Base-by-base conservation (phyloP, 257 asterid genomes). In the Solanum boliviense region DNA sequence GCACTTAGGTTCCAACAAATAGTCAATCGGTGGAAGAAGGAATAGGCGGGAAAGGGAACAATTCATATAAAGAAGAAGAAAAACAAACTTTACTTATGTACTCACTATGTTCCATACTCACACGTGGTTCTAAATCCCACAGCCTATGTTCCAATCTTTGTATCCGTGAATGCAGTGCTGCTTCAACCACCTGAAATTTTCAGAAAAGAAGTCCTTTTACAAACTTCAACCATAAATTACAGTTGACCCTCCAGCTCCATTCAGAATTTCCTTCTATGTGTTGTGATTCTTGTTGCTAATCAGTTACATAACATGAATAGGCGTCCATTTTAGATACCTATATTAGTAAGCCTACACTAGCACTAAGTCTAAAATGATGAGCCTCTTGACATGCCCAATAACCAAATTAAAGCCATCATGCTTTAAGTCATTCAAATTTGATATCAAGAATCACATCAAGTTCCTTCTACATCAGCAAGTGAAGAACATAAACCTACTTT, bases 41-140 rank as follows among this genome's bases (percentile, higher is more conserved):
- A 18, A 35, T 5, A 20, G 15, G 70, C 18, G 6, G 44, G 86
- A 48, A 82, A 82, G 9, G 70, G 65, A 82, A 82, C 15, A 29
- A 48, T 21, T 82, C 39, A 48, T 18, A 82, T 13, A 31, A 81
- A 18, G 39, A 36, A 35, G 34, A 13, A 79, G 36, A 41, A 41
- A 41, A 79, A 25, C 84, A 79, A 79, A 79, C 34, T 13, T 41
- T 83, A 86, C 38, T 52, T 29, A 84, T 62, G 85, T 88, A 89
- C 92, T 89, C 91, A 88, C 92, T 88, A 86, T 89, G 91, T 86
- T 89, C 83, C 91, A 87, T 91, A 94, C 99, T 92, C 93, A 97
- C 99, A 88, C 94, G 95, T 86, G 99, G 99, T 91, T 96, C 99
- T 91, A 96, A 90, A 89, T 91, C 96, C 99, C 94, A 93, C 87